Evolutionary conservation across 148 eudicot species (phyloP), one percentile per base, ranked within the genome.

Genomic region (Simmondsia chinensis): DNA sequence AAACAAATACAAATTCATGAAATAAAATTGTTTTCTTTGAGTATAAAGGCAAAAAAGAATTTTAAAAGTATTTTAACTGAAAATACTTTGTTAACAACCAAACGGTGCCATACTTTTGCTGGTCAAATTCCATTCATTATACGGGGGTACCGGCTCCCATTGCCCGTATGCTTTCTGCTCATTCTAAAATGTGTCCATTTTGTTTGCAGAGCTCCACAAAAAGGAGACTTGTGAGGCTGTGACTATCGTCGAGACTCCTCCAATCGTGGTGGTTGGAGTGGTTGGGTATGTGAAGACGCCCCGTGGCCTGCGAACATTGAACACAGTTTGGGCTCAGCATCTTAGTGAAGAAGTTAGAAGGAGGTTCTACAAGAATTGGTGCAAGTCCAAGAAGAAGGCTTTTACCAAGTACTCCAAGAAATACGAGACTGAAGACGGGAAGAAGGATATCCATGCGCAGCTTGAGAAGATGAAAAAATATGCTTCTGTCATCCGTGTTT

Each of bases 341-440:
- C 54, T 74, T 19, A 82, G 85, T 19, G 82, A 82, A 60, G 85
- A 77, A 50, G 33, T 82, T 10, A 77, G 50, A 59, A 74, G 91
- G 41, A 82, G 91, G 65, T 77, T 82, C 58, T 82, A 82, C 79
- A 82, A 72, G 77, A 81, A 81, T 71, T 81, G 75, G 76, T 71
- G 76, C 81, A 81, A 81, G 67, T 74, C 84, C 32, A 81, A 82
- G 79, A 82, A 82, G 85, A 82, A 82, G 84, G 91, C 84, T 4
- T 81, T 81, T 40, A 59, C 76, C 53, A 82, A 74, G 49, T 77
- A 82, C 65, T 69, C 82, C 2, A 74, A 59, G 56, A 82, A 72
- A 59, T 74, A 56, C 12, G 84, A 74, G 33, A 64, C 59, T 38
- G 81, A 75, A 0, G 82, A 74, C 10, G 93, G 93, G 14, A 82